A percentile compares a stretch with the other conserved stretches of the same genome.
These are phyloP conservation scores for Draba incana DNA, from an alignment of 345 rosid genomes.

Conservation along the genomic window DNA sequence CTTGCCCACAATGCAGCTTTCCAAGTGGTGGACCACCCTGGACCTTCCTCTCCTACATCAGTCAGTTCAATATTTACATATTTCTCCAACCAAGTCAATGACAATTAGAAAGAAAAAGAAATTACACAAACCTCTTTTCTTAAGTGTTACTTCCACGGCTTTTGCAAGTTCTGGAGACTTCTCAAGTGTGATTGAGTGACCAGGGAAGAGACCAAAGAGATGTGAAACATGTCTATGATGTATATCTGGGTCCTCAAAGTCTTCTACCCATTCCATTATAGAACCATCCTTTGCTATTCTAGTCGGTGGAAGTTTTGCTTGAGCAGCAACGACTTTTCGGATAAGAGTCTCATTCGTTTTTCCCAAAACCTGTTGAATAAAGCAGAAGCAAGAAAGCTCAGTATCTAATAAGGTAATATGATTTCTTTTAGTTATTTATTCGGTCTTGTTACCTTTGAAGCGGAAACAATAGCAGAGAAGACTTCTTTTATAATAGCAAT, in stretches of 20 bases:
- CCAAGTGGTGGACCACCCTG: slow-evolving; percentile 97
- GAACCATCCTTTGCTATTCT: slow-evolving; percentile 78
- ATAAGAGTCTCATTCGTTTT: slow-evolving; percentile 58
- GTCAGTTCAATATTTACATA: neutral
- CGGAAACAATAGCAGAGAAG: slow-evolving; percentile 67
- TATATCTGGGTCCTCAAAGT: slow-evolving; percentile 79
- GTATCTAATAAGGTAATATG: neutral
- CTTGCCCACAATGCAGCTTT: slow-evolving; percentile 90
- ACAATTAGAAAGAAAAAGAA: slow-evolving; percentile 17
- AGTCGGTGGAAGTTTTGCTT: slow-evolving; percentile 67
- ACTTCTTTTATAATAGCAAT: slow-evolving; percentile 80
- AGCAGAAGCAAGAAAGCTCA: slow-evolving; percentile 10
- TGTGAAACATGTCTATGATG: slow-evolving; percentile 90
- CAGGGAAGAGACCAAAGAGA: slow-evolving; percentile 92
- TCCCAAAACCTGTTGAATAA: slow-evolving; percentile 60
- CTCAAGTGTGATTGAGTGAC: slow-evolving; percentile 73
- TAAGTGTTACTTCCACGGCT: slow-evolving; percentile 70
- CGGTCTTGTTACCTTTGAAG: slow-evolving; percentile 70
- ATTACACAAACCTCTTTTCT: slow-evolving; percentile 67
- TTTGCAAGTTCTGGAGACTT: slow-evolving; percentile 71
- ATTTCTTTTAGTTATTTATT: slow-evolving; percentile 2
- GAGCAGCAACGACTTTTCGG: slow-evolving; percentile 59
- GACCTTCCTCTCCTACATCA: slow-evolving; percentile 86
- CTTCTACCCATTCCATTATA: slow-evolving; percentile 96
- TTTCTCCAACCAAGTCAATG: neutral